These are phyloP conservation scores for Pichia membranifaciens DNA, from an alignment of 805 yeast species.

Conservation along the genomic window DNA sequence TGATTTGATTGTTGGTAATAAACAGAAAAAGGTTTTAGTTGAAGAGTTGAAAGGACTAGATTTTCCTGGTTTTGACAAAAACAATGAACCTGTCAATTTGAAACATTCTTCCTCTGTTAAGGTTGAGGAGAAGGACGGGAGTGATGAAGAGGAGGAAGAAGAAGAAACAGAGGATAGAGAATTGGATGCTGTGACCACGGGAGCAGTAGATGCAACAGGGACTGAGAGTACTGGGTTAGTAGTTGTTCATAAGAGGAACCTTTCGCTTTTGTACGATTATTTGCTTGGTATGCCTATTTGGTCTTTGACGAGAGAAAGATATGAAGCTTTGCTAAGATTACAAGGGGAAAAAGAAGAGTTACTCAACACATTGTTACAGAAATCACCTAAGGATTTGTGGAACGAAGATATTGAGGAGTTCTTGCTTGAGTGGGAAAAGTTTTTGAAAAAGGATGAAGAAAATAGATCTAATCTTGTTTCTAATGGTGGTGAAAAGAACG, in stretches of 20 bases:
- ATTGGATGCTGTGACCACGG: constrained; percentile 37
- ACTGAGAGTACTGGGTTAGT: constrained; percentile 25
- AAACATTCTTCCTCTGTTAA: constrained; percentile 25
- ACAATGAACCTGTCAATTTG: constrained; percentile 56
- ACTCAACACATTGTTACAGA: constrained; percentile 55
- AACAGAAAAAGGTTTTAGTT: constrained; percentile 59
- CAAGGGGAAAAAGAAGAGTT: constrained; percentile 67
- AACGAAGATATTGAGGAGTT: constrained; percentile 73
- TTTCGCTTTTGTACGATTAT: constrained; percentile 72
- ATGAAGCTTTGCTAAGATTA: constrained; percentile 71
- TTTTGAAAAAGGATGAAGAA: constrained; percentile 58
- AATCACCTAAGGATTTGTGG: constrained; percentile 88
- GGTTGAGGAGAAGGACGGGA: constrained; percentile 31
- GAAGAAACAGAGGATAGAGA: constrained; percentile 32
- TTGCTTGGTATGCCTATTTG: constrained; percentile 88
- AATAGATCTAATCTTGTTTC: constrained; percentile 48
- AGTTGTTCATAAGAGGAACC: constrained; percentile 38
- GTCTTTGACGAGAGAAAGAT: constrained; percentile 87
- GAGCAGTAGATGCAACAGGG: constrained; percentile 23
- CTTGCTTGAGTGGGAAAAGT: constrained; percentile 56
- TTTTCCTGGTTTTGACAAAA: constrained; percentile 72
- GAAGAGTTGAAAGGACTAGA: constrained; percentile 54
- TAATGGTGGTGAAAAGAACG: constrained; percentile 37
- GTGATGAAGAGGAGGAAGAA: constrained; percentile 22
- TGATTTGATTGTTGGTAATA: constrained; percentile 65